Base-by-base conservation (phyloP, 2,329 filamentous ascomycete genomes). In the Talaromyces marneffei region DNA sequence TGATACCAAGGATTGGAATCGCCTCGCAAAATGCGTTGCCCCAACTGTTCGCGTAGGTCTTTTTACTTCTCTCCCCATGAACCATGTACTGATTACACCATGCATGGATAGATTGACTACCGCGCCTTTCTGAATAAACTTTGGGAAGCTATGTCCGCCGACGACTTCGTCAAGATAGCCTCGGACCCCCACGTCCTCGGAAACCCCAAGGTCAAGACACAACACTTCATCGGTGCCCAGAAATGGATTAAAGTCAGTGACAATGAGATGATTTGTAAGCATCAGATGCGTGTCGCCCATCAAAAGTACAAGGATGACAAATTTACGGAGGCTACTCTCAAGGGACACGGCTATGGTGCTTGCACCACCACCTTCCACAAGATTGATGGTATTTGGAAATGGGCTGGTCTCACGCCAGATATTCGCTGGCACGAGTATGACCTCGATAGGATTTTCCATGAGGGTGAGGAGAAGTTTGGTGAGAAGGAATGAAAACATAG, bases 241-340 rank as follows among this genome's bases (percentile, higher is more conserved):
- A 67, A 67, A 55, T 71, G 60, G 58, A 65, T 68, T 60, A 66
- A 64, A 48, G 61, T 67, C 14, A 66, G 65, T 16, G 68, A 69
- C 37, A 64, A 63, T 18, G 67, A 69, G 46, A 67, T 71, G 65
- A 66, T 66, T 29, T 68, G 66, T 18, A 65, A 66, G 58, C 68
- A 71, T 44, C 68, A 71, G 46, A 65, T 71, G 55, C 67, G 83
- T 33, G 83, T 84, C 42, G 82, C 83, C 10, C 83, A 86, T 70
- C 83, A 85, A 75, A 75, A 80, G 59, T 85, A 84, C 75, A 79
- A 75, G 1, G 82, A 83, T 66, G 74, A 70, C 25, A 77, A 73
- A 48, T 69, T 78, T 59, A 66, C 69, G 37, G 67, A 73, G 25
- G 80, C 85, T 35, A 74, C 75, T 48, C 77, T 82, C 71, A 84